phyloP scores from a whole-genome alignment of 257 asterid species.

The Solanum dulcamara region DNA sequence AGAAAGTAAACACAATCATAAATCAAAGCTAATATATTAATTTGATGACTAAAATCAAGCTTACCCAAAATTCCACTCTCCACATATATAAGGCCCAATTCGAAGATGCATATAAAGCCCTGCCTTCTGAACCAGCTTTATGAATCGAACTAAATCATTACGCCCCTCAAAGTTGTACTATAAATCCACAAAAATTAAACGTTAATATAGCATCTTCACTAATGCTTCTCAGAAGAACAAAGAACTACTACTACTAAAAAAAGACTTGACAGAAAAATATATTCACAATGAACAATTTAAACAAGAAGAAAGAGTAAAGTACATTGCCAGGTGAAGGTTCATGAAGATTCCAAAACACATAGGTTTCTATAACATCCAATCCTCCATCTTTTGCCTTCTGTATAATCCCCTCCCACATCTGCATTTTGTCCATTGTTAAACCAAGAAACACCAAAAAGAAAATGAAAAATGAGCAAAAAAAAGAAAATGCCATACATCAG shows the following conservation, averaged over 20 bases:
- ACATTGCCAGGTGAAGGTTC: constrained; percentile 94
- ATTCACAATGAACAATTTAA: background rate
- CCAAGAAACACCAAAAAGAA: background rate
- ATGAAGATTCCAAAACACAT: constrained; percentile 87
- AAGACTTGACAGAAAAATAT: background rate
- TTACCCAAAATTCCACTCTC: constrained; percentile 98
- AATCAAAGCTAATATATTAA: background rate
- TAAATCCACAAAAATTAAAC: background rate
- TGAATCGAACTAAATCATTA: constrained; percentile 62
- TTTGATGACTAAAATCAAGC: background rate
- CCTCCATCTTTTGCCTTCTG: constrained; percentile 97
- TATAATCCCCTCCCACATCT: constrained; percentile 98
- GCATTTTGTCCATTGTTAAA: constrained; percentile 18
- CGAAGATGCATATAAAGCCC: constrained; percentile 80
- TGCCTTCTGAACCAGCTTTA: constrained; percentile 72
- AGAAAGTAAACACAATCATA: background rate
- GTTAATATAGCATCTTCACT: background rate
- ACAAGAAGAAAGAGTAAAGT: background rate
- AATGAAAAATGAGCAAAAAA: background rate
- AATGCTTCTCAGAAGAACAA: background rate
- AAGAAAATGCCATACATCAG: constrained; percentile 38
- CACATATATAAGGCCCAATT: constrained; percentile 96
- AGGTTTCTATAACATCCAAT: constrained; percentile 76
- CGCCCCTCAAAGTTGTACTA: constrained; percentile 85
- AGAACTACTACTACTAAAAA: background rate